Evolutionary conservation across 306 rosid species (phyloP).

Genomic region (Erythrophleum fordii): DNA sequence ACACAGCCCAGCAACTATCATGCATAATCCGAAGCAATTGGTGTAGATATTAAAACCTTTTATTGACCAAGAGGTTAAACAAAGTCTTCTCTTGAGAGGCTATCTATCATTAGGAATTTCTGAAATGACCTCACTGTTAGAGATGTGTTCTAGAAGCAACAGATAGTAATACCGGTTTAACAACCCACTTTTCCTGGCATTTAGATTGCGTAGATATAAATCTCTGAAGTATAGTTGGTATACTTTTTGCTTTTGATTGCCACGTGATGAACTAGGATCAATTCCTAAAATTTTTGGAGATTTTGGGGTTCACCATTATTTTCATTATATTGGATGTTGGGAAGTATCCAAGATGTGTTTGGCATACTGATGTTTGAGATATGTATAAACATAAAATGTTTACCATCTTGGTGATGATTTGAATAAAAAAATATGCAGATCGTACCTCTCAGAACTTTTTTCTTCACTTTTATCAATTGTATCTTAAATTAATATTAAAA

Average conservation of each 20-base stretch:
- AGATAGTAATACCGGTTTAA: not conserved
- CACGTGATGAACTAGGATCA: not conserved
- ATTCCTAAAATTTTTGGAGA: no score
- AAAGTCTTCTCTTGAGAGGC: not conserved
- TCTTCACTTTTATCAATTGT: no score
- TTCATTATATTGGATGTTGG: no score
- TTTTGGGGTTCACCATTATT: no score
- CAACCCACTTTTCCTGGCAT: not conserved
- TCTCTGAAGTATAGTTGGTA: not conserved
- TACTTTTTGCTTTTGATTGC: not conserved
- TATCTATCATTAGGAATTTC: conserved; percentile 4
- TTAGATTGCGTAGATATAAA: not conserved
- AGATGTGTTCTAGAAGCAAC: not conserved
- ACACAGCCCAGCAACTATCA: not conserved
- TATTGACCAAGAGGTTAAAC: not conserved
- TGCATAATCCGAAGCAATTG: not conserved
- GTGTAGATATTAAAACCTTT: not conserved
- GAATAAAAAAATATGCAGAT: no score
- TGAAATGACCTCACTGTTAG: conserved; percentile 10
- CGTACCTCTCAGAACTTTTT: no score
- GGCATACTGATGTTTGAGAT: no score
- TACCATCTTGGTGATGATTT: no score
- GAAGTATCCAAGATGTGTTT: no score
- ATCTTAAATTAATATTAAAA: no score
- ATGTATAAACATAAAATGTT: no score